Evolutionary conservation across 1,284 basidiomycete genomes (phyloP).

Genomic region (Sanghuangporus sanghuang): DNA sequence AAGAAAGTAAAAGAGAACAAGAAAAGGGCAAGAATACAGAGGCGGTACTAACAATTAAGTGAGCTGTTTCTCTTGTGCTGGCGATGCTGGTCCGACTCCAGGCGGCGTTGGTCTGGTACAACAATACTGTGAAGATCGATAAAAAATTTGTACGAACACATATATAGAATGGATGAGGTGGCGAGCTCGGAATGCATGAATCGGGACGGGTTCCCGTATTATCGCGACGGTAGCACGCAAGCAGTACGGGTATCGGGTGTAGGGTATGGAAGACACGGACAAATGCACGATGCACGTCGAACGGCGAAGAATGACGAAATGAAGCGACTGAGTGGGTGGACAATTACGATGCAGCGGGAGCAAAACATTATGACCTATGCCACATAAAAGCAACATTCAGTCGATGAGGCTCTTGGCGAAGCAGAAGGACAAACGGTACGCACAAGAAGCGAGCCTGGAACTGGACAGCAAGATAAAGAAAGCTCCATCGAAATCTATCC

Average conservation of each 20-base stretch:
- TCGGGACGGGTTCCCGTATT: background rate
- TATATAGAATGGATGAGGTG: background rate
- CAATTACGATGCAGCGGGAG: background rate
- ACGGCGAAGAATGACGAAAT: background rate
- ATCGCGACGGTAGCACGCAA: background rate
- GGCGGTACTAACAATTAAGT: background rate
- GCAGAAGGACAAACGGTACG: background rate
- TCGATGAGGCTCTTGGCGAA: background rate
- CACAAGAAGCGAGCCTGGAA: constrained; percentile 2
- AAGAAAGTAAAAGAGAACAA: background rate
- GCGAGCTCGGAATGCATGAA: background rate
- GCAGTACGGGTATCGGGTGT: constrained; percentile 8
- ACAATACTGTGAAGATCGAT: background rate
- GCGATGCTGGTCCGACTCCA: background rate
- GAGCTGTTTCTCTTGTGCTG: background rate
- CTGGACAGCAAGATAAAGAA: background rate
- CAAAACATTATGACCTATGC: constrained; percentile 4
- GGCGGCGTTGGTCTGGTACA: background rate
- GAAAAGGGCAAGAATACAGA: background rate
- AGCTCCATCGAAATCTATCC: constrained; percentile 3
- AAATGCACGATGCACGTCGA: background rate
- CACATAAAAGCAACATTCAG: background rate
- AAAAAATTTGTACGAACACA: background rate
- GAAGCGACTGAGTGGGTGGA: background rate
- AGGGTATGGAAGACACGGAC: constrained; percentile 3